Evolutionary conservation across 345 rosid species (phyloP).

Genomic region (Streptanthus diversifolius): DNA sequence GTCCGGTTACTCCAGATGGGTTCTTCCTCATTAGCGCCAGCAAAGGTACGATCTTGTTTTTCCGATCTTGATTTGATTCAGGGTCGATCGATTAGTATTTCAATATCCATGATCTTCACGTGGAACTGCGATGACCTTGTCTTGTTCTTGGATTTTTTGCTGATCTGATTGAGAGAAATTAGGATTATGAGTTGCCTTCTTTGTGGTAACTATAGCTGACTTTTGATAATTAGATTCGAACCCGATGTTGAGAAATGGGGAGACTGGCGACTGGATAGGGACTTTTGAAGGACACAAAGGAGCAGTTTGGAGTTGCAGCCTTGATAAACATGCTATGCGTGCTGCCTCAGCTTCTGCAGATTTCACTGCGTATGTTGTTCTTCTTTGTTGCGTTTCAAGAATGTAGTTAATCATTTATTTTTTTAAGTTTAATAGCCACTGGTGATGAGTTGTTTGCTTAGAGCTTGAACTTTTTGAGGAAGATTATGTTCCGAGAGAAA

Average conservation of each 20-base stretch:
- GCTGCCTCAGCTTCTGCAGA: slow-evolving; percentile 99
- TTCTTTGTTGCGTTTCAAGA: not conserved
- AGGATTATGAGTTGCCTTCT: not conserved
- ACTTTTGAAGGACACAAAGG: slow-evolving; percentile 99
- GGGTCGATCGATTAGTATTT: slow-evolving; percentile 3
- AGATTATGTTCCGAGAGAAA: not conserved
- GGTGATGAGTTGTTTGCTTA: not conserved
- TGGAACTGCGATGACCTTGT: not conserved
- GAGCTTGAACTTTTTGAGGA: not conserved
- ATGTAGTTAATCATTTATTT: not conserved
- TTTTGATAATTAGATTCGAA: slow-evolving; percentile 58
- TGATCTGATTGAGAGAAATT: slow-evolving; percentile 2
- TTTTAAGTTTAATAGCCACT: not conserved
- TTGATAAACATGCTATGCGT: slow-evolving; percentile 77
- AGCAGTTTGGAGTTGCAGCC: slow-evolving; percentile 96
- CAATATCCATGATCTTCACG: not conserved
- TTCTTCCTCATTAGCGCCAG: slow-evolving; percentile 83
- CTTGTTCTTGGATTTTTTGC: not conserved
- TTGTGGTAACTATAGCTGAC: slow-evolving; percentile 5
- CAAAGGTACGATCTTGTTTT: slow-evolving; percentile 45
- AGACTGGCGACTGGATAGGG: slow-evolving; percentile 99
- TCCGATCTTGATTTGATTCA: not conserved
- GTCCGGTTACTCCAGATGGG: slow-evolving; percentile 81
- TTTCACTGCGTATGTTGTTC: slow-evolving; percentile 70
- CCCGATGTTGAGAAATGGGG: slow-evolving; percentile 99